Base-by-base conservation (phyloP, 768 basidiomycete genomes). In the Xerocomellus dryophilus region DNA sequence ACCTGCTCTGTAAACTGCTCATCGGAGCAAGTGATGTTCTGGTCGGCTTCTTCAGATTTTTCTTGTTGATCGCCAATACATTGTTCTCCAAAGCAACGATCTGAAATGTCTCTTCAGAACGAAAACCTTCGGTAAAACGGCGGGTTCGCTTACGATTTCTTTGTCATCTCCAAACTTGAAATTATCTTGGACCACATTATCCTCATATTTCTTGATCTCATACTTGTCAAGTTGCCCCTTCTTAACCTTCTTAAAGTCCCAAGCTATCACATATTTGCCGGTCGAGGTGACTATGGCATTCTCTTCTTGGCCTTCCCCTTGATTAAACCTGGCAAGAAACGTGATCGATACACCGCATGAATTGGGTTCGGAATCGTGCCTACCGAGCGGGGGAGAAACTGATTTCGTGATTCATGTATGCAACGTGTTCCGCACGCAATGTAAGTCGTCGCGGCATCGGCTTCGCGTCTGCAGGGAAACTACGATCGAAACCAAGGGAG, bases 101-200 rank as follows among this genome's bases (percentile, higher is more conserved):
- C 92, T 95, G 65, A n/a, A 47, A 46, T 35, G 5, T 57, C 35
- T 43, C 27, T 25, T 42, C n/a, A 58, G 53, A 59, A 54, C 27
- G 20, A 25, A 43, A 43, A 31, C 32, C 11, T 17, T 31, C n/a
- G 9, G 21, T 39, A 11, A 18, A 5, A 39, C 20, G 2, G 14
- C 7, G 15, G n/a, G 43, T 48, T 23, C 17, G 35, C 90, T 65
- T 63, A 93, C 93, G 67, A 99, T 98, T 68, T 98, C 88, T 66
- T 93, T 90, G 73, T 98, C 95, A 63, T 96, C 92, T 14, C 94
- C 96, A 66, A 95, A 98, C 73, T 88, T 91, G 84, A 99, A 99
- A 73, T 88, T 92, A 71, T 99, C 97, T 59, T 97, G 95, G 0
- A 98, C 94, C 53, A 98, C 94, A 43, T 82, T 79, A 63, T 96